Percentiles rank a stretch among this genome's conserved stretches.
phyloP scores from a whole-genome alignment of 495 filamentous ascomycete species.

The Rhypophila decipiens region DNA sequence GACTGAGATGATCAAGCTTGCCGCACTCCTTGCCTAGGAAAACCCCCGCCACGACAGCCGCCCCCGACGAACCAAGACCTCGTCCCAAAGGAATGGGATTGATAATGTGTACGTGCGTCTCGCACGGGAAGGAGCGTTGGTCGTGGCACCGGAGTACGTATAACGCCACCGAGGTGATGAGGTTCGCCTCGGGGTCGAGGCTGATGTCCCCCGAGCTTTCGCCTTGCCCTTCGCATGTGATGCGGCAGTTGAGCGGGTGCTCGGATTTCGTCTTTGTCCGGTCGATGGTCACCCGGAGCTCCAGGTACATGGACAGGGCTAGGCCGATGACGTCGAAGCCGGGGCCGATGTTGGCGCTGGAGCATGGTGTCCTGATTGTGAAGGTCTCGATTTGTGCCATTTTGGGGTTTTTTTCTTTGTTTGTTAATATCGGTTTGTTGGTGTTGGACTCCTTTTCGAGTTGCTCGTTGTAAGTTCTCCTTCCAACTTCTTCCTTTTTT shows the following conservation, averaged over 20 bases:
- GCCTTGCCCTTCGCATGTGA: constrained; percentile 83
- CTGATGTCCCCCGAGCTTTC: constrained; percentile 67
- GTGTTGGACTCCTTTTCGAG: neutral
- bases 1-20: constrained; percentile 63
- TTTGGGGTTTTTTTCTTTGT: constrained; percentile 1
- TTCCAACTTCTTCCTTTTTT: neutral
- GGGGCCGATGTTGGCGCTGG: constrained; percentile 91
- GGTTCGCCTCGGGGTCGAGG: constrained; percentile 71
- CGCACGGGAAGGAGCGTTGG: constrained; percentile 69
- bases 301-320: constrained; percentile 83
- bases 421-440: neutral
- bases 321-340: constrained; percentile 97
- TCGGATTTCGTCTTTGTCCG: constrained; percentile 42
- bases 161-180: constrained; percentile 84
- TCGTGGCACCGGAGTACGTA: constrained; percentile 91
- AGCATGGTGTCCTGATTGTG: constrained; percentile 68
- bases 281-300: constrained; percentile 70
- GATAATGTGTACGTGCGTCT: constrained; percentile 86
- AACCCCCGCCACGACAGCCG: constrained; percentile 91
- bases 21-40: constrained; percentile 86
- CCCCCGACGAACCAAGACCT: constrained; percentile 86
- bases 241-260: constrained; percentile 71
- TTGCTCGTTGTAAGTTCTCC: neutral
- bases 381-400: constrained; percentile 41
- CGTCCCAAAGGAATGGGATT: constrained; percentile 90